phyloP scores from a whole-genome alignment of 768 basidiomycete species.

The Trametes meyenii region DNA sequence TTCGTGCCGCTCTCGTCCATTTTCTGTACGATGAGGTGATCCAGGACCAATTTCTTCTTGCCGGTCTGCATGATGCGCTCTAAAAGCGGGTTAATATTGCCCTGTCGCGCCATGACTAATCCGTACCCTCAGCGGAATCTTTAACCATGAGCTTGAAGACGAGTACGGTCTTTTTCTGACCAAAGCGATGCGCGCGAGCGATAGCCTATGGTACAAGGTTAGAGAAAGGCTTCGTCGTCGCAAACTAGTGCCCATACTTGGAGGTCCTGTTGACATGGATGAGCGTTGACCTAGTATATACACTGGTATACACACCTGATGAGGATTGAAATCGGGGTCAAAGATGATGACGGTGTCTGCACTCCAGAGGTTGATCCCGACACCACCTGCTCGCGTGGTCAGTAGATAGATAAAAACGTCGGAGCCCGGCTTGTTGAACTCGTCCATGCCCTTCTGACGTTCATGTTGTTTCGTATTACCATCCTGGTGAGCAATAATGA shows the following conservation, averaged over 20 bases:
- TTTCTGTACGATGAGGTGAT: constrained; percentile 95
- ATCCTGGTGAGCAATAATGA: constrained; percentile 53
- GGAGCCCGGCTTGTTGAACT: constrained; percentile 86
- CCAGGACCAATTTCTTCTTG: constrained; percentile 94
- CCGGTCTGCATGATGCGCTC: constrained; percentile 91
- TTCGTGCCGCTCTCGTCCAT: constrained; percentile 82
- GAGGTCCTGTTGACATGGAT: constrained; percentile 61
- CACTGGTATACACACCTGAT: constrained; percentile 55
- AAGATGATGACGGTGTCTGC: constrained; percentile 94
- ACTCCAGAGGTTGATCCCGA: constrained; percentile 86
- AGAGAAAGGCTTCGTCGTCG: background rate
- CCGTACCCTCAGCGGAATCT: constrained; percentile 83
- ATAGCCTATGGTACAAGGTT: constrained; percentile 68
- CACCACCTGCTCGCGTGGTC: constrained; percentile 91
- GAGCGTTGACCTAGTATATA: background rate
- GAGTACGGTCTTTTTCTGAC: constrained; percentile 91
- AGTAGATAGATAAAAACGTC: constrained; percentile 91
- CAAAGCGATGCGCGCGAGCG: constrained; percentile 90
- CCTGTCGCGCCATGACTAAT: background rate
- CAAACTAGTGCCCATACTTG: constrained; percentile 58
- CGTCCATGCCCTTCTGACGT: constrained; percentile 95
- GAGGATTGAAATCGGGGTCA: constrained; percentile 99
- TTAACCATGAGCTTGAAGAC: constrained; percentile 98
- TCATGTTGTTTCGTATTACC: constrained; percentile 82
- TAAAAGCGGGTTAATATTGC: constrained; percentile 33